Conservation (phyloP, 257 asterid species). For the Misopates orontium region DNA sequence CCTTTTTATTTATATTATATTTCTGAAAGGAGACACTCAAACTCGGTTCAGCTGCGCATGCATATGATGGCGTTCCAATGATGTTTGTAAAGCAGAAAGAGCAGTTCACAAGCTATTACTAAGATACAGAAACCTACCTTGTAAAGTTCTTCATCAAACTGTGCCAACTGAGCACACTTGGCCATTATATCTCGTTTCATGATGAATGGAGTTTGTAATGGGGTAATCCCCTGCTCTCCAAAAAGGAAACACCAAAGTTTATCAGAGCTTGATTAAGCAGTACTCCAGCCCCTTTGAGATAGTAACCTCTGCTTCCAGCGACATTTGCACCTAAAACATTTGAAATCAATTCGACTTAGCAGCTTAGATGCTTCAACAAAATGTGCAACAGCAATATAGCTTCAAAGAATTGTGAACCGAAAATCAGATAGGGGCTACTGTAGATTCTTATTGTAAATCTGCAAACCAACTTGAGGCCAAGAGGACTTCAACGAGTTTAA, state of each 20-base stretch:
- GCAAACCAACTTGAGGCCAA: too few relatives aligned
- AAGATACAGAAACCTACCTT: conserved; percentile 48
- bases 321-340: conserved; percentile 64
- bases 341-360: conserved; percentile 13
- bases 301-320: conserved; percentile 92
- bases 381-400: neutral
- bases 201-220: conserved; percentile 81
- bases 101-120: conserved; percentile 14
- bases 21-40: neutral
- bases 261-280: conserved; percentile 81
- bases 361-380: conserved; percentile 12
- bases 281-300: conserved; percentile 80
- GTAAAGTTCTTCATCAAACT: conserved; percentile 95
- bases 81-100: neutral
- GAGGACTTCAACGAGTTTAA: neutral
- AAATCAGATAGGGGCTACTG: too few relatives aligned
- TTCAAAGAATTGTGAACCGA: neutral
- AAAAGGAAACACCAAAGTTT: conserved; percentile 67
- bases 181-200: conserved; percentile 92
- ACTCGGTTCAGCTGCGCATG: neutral
- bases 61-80: neutral
- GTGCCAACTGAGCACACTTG: conserved; percentile 92
- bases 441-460: too few relatives aligned
- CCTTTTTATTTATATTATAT: neutral
- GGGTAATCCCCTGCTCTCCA: conserved; percentile 58